Conservation (phyloP, 1,284 basidiomycete genomes). For the Ceratobasidium sp. region DNA sequence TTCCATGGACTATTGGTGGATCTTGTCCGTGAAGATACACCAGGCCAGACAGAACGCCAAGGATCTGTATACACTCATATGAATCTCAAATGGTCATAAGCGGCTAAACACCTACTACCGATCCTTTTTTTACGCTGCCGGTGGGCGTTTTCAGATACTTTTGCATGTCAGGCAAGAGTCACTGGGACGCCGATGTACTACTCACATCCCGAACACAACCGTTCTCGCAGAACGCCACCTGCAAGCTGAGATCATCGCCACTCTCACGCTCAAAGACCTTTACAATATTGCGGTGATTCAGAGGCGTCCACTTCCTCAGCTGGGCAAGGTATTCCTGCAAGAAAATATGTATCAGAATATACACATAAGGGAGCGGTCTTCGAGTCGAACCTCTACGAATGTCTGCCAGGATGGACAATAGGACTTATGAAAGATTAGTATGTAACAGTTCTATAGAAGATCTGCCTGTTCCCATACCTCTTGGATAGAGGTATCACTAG, state of each 20-base stretch:
- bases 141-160: background rate
- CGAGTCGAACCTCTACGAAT: background rate
- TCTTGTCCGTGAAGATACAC: slow-evolving; percentile 4
- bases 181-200: background rate
- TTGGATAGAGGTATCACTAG: no score
- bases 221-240: background rate
- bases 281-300: background rate
- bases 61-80: background rate
- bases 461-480: background rate
- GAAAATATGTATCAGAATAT: background rate
- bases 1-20: slow-evolving; percentile 15
- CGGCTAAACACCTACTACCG: background rate
- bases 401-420: background rate
- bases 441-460: no score
- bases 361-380: background rate
- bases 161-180: background rate
- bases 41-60: background rate
- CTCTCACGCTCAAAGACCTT: background rate
- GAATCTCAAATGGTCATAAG: background rate
- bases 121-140: background rate
- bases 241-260: background rate
- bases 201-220: slow-evolving; percentile 12
- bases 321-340: background rate
- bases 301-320: background rate
- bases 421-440: background rate